phyloP scores from a whole-genome alignment of 2,329 filamentous ascomycete species.

The Arthrobotrys musiformis region DNA sequence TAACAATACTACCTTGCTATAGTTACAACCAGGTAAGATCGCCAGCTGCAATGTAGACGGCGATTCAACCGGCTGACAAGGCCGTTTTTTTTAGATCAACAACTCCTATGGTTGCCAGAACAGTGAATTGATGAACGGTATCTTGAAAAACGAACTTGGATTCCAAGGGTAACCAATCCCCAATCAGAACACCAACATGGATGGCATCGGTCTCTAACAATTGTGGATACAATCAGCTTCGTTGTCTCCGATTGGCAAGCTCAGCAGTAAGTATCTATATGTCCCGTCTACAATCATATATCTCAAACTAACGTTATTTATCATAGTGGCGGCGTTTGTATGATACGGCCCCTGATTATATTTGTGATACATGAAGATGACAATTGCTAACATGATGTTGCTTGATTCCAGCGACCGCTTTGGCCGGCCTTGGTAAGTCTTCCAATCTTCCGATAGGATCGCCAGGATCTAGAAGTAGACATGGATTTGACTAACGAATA shows the following conservation, averaged over 20 bases:
- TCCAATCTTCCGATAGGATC: conserved; percentile 26
- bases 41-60: conserved; percentile 35
- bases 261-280: conserved; percentile 47
- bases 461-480: conserved; percentile 28
- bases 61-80: conserved; percentile 60
- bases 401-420: conserved; percentile 44
- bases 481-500: conserved; percentile 34
- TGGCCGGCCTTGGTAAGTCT: conserved; percentile 53
- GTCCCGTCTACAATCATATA: conserved; percentile 12
- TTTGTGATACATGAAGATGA: conserved; percentile 22
- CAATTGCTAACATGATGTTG: conserved; percentile 40
- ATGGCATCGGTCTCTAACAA: conserved; percentile 15
- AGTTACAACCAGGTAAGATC: conserved; percentile 58
- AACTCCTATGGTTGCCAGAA: conserved; percentile 68
- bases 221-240: conserved; percentile 43
- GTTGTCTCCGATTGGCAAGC: conserved; percentile 48
- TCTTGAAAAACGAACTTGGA: conserved; percentile 69
- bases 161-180: conserved; percentile 64
- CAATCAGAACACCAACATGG: conserved; percentile 9
- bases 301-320: conserved; percentile 60
- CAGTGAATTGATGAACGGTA: conserved; percentile 65
- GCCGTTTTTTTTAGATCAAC: conserved; percentile 63
- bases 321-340: conserved; percentile 54
- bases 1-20: conserved; percentile 47
- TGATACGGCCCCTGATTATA: conserved; percentile 28